Evolutionary conservation across 164 flowering plant species (phyloP).

Genomic region (Paratinospora sagittata): DNA sequence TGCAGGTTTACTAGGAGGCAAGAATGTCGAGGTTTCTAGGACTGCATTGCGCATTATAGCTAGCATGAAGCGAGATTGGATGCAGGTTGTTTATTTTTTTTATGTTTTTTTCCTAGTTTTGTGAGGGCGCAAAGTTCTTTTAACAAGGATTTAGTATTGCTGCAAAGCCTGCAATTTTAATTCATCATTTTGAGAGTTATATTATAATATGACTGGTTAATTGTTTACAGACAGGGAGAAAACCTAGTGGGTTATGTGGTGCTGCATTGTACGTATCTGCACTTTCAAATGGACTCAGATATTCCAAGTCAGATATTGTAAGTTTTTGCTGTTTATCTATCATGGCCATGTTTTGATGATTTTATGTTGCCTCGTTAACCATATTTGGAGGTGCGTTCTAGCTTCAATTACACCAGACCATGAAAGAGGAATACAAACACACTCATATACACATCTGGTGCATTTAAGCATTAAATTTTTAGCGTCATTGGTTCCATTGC

Average conservation of each 20-base stretch:
- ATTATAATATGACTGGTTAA: slow-evolving; percentile 1
- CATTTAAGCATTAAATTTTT: too few species aligned
- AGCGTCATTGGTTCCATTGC: too few species aligned
- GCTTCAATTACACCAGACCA: too few species aligned
- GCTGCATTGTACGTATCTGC: slow-evolving; percentile 89
- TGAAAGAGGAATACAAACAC: too few species aligned
- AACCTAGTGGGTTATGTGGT: slow-evolving; percentile 94
- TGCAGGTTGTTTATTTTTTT: slow-evolving; percentile 49
- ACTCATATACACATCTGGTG: too few species aligned
- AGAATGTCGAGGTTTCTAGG: slow-evolving; percentile 32
- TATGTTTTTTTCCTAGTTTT: neutral
- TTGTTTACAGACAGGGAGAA: slow-evolving; percentile 76
- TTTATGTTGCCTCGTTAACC: too few species aligned
- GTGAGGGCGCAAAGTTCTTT: neutral
- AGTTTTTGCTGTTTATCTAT: slow-evolving; percentile 22
- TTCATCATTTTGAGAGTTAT: neutral
- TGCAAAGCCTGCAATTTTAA: too few species aligned
- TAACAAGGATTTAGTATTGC: neutral
- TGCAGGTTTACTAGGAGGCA: slow-evolving; percentile 42
- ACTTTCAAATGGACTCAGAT: slow-evolving; percentile 65
- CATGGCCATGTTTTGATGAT: too few species aligned
- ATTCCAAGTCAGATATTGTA: slow-evolving; percentile 69
- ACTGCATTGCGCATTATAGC: slow-evolving; percentile 71
- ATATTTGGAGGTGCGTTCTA: neutral
- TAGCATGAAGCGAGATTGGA: slow-evolving; percentile 97